Evolutionary conservation across 1,284 basidiomycete species (phyloP).

Genomic region (Xerocomus amazonicus): DNA sequence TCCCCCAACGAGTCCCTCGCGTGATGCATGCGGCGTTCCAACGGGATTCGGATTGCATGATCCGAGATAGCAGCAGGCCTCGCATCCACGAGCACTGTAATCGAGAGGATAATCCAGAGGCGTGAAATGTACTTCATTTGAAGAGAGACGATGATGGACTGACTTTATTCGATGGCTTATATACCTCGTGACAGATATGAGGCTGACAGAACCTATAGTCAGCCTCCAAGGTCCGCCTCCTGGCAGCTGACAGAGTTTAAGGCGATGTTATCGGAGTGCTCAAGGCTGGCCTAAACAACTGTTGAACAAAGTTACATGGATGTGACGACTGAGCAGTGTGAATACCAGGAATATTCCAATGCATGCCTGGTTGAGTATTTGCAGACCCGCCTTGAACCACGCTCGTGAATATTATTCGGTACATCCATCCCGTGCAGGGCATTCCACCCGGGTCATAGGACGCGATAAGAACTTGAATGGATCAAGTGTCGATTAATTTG

Average conservation of each 20-base stretch:
- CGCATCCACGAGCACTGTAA: conserved; percentile 3
- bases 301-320: no score
- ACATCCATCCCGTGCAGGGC: no score
- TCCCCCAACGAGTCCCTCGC: not conserved
- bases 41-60: conserved; percentile 7
- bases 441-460: no score
- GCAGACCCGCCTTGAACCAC: no score
- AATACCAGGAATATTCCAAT: no score
- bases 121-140: conserved; percentile 6
- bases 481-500: no score
- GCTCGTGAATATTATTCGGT: no score
- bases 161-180: conserved; percentile 2
- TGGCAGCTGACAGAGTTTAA: conserved; percentile 4
- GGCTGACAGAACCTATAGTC: conserved; percentile 15
- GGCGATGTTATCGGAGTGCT: no score
- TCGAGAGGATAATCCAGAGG: conserved; percentile 3
- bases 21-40: conserved; percentile 9
- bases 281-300: no score
- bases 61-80: conserved; percentile 11
- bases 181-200: conserved; percentile 7
- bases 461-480: no score
- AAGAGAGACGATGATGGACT: not conserved
- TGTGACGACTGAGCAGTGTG: no score
- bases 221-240: not conserved
- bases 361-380: no score